Conservation (phyloP, 2,329 filamentous ascomycete genomes). For the Chaetomium olivaceum region DNA sequence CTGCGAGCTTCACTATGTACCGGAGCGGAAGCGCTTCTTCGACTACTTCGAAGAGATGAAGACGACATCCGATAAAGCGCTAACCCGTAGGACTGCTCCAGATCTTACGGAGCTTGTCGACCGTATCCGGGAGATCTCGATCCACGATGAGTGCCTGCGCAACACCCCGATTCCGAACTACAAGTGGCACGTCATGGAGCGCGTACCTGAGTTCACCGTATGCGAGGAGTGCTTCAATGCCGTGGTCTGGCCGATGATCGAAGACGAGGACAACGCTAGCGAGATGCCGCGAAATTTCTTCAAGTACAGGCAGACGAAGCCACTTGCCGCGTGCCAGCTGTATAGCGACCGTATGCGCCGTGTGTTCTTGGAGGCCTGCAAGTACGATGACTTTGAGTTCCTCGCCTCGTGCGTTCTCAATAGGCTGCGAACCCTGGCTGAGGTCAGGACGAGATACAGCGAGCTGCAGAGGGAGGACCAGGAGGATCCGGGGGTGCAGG, state of each 20-base stretch:
- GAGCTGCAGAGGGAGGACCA: constrained; percentile 26
- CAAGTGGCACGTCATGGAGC: constrained; percentile 76
- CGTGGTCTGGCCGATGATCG: constrained; percentile 69
- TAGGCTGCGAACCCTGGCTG: constrained; percentile 46
- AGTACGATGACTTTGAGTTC: constrained; percentile 65
- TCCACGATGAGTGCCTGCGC: constrained; percentile 63
- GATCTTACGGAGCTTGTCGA: constrained; percentile 64
- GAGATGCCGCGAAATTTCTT: constrained; percentile 67
- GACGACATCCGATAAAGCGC: constrained; percentile 53
- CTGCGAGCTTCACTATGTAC: constrained; percentile 68
- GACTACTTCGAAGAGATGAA: constrained; percentile 64
- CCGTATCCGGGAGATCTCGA: constrained; percentile 60
- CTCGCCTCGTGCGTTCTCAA: constrained; percentile 60
- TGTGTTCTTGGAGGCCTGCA: constrained; percentile 67
- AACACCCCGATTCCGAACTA: constrained; percentile 62
- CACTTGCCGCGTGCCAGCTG: constrained; percentile 68
- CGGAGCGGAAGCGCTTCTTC: constrained; percentile 55
- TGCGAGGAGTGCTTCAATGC: constrained; percentile 86
- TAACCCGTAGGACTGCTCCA: constrained; percentile 47
- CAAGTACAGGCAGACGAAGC: constrained; percentile 57
- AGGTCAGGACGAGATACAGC: constrained; percentile 23
- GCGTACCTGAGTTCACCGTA: constrained; percentile 75
- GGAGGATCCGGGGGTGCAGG: constrained; percentile 24
- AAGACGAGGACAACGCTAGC: constrained; percentile 44
- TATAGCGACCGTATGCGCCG: constrained; percentile 79